A percentile compares a stretch with the other conserved stretches of the same genome.
Conservation (phyloP, 2,329 filamentous ascomycete genomes). For the Ophiosphaerella herpotricha region DNA sequence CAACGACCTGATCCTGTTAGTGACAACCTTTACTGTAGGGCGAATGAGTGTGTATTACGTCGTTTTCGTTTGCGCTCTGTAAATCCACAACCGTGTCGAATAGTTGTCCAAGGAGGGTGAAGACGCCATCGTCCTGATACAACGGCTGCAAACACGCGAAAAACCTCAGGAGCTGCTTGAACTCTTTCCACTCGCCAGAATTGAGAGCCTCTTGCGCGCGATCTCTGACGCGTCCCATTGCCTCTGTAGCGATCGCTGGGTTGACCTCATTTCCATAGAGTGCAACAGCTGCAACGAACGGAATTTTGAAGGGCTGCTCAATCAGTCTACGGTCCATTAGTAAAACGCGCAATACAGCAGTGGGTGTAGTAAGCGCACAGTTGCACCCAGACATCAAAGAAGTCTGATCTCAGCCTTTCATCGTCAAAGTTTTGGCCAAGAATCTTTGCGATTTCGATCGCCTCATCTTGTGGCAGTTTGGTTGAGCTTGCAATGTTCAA, state of each 20-base stretch:
- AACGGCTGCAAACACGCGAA: slow-evolving; percentile 82
- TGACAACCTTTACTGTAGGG: slow-evolving; percentile 4
- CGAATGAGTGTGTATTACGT: slow-evolving; percentile 64
- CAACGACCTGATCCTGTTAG: slow-evolving; percentile 55
- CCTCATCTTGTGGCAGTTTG: slow-evolving; percentile 44
- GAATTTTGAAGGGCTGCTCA: slow-evolving; percentile 97
- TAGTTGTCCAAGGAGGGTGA: slow-evolving; percentile 84
- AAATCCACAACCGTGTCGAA: slow-evolving; percentile 89
- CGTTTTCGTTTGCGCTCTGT: slow-evolving; percentile 89
- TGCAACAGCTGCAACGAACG: slow-evolving; percentile 84
- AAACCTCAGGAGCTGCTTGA: slow-evolving; percentile 89
- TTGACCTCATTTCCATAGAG: slow-evolving; percentile 79
- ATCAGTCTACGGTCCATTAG: slow-evolving; percentile 57
- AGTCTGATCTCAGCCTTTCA: slow-evolving; percentile 73
- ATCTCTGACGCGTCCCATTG: slow-evolving; percentile 67
- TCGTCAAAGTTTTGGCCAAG: slow-evolving; percentile 79
- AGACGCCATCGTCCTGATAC: slow-evolving; percentile 82
- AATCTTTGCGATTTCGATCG: slow-evolving; percentile 57
- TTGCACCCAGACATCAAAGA: slow-evolving; percentile 74
- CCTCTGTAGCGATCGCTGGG: slow-evolving; percentile 71
- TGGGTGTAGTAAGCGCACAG: slow-evolving; percentile 56
- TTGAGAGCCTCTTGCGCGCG: slow-evolving; percentile 70
- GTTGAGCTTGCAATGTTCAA: slow-evolving; percentile 46
- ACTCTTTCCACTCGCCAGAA: slow-evolving; percentile 81
- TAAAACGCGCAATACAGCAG: background rate